Percentiles rank a stretch among this genome's conserved stretches.
Conservation (phyloP, 805 yeast genomes). For the Starmerella cellae region DNA sequence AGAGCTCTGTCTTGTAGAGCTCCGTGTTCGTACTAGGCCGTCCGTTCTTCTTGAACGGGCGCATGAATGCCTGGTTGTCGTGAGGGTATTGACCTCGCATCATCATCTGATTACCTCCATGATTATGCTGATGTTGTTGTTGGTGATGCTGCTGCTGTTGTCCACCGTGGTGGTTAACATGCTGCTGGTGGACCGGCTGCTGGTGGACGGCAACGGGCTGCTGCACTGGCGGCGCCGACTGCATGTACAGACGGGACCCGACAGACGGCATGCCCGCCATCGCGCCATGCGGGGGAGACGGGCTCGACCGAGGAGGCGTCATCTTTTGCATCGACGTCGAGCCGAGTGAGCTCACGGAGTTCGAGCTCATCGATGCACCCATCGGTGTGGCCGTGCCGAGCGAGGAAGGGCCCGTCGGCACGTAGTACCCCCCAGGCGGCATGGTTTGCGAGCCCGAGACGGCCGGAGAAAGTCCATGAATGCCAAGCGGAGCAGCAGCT, state of each 20-base stretch:
- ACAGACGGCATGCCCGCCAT: slow-evolving; percentile 1
- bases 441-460: slow-evolving; percentile 5
- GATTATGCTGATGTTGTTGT: slow-evolving; percentile 7
- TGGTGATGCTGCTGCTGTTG: slow-evolving; percentile 9
- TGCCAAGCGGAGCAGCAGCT: not conserved
- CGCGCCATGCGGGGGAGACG: slow-evolving; percentile 9
- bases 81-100: not conserved
- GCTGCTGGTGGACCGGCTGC: slow-evolving; percentile 3
- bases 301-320: slow-evolving; percentile 13
- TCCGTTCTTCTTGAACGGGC: slow-evolving; percentile 23
- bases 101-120: not conserved
- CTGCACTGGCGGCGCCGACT: not conserved
- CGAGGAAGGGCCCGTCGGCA: slow-evolving; percentile 1
- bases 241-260: slow-evolving; percentile 2
- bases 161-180: slow-evolving; percentile 5
- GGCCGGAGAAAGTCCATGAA: not conserved
- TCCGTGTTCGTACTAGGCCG: slow-evolving; percentile 38
- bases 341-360: not conserved
- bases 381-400: not conserved
- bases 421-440: slow-evolving; percentile 2
- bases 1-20: slow-evolving; percentile 80
- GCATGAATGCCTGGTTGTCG: not conserved
- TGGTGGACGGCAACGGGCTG: not conserved
- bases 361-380: not conserved
- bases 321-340: slow-evolving; percentile 5